Conservation (phyloP, 768 basidiomycete species). For the Chalciporus sphaerocephalus region DNA sequence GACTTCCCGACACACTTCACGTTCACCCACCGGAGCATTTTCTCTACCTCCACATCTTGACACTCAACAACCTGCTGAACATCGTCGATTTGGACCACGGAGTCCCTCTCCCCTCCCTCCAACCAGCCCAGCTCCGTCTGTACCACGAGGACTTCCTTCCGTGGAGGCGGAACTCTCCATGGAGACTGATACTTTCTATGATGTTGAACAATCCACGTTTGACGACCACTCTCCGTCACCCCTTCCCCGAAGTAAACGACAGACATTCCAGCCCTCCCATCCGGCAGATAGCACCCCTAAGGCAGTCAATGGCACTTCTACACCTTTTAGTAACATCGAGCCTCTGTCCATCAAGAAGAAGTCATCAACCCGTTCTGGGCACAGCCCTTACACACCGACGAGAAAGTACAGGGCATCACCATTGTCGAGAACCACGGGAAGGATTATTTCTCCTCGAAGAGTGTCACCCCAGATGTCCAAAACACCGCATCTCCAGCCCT, state of each 20-base stretch:
- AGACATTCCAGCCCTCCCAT: conserved; percentile 52
- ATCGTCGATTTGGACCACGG: conserved; percentile 70
- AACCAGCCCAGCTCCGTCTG: conserved; percentile 34
- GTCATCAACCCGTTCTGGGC: conserved; percentile 51
- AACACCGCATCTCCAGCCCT: conserved; percentile 23
- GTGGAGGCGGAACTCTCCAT: conserved; percentile 44
- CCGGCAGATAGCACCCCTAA: conserved; percentile 56
- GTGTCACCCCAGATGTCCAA: conserved; percentile 52
- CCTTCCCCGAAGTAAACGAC: conserved; percentile 69
- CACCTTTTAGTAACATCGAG: conserved; percentile 49
- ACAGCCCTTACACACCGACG: conserved; percentile 35
- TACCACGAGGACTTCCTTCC: conserved; percentile 35
- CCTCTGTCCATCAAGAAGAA: conserved; percentile 87
- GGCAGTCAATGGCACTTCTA: conserved; percentile 29
- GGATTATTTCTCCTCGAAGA: conserved; percentile 46
- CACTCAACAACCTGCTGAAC: conserved; percentile 49
- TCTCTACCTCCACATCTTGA: conserved; percentile 37
- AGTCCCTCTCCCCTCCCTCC: conserved; percentile 66
- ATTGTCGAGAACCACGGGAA: conserved; percentile 41
- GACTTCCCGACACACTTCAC: conserved; percentile 45
- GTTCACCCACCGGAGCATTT: conserved; percentile 33
- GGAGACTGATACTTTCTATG: conserved; percentile 33
- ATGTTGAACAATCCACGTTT: conserved; percentile 24
- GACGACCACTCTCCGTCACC: conserved; percentile 39
- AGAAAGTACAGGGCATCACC: conserved; percentile 48